Evolutionary conservation across 176 grass and related monocot species (phyloP).

Genomic region (Bolboschoenus planiculmis): DNA sequence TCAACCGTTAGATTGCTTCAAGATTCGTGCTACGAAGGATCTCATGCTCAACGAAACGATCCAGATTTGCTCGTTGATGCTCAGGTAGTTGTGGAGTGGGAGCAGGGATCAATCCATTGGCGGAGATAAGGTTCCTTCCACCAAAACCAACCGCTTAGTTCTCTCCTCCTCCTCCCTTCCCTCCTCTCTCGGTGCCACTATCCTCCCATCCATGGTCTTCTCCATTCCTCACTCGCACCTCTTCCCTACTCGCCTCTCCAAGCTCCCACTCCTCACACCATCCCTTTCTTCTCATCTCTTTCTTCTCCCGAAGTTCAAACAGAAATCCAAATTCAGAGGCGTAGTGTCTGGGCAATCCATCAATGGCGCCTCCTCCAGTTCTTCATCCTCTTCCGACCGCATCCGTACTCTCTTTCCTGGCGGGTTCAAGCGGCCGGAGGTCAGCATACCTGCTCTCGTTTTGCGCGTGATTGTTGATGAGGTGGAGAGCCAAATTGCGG

Average conservation of each 20-base stretch:
- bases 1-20: neutral
- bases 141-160: neutral
- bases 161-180: neutral
- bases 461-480: slow-evolving; percentile 52
- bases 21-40: neutral
- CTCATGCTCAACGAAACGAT: neutral
- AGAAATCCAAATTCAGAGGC: neutral
- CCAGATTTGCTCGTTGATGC: neutral
- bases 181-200: slow-evolving; percentile 16
- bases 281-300: slow-evolving; percentile 11
- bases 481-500: slow-evolving; percentile 28
- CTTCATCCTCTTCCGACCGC: slow-evolving; percentile 27
- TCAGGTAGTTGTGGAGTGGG: neutral
- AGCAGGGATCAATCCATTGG: neutral
- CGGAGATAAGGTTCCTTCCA: neutral
- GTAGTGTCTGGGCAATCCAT: neutral
- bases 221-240: neutral
- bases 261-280: slow-evolving; percentile 12
- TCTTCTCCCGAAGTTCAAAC: neutral
- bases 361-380: slow-evolving; percentile 20
- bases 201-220: slow-evolving; percentile 11
- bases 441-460: slow-evolving; percentile 62
- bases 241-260: slow-evolving; percentile 37
- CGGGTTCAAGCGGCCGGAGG: slow-evolving; percentile 90
- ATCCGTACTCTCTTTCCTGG: slow-evolving; percentile 72